These are phyloP conservation scores for Trichoderma koningii DNA, from an alignment of 2,329 filamentous ascomycete genomes.

Conservation along the genomic window DNA sequence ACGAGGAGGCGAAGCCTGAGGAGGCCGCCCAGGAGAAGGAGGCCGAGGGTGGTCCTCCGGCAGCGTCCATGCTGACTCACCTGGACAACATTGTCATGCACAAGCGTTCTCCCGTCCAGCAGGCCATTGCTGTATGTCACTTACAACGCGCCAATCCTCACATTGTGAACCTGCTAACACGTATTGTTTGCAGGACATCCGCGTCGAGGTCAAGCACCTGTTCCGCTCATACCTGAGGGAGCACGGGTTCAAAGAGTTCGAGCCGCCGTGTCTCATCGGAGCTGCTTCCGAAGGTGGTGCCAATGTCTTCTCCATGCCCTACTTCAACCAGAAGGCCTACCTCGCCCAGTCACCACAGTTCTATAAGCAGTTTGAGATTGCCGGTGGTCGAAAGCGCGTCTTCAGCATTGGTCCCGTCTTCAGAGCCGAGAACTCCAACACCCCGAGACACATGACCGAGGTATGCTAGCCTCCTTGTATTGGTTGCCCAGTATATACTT, in stretches of 20 bases:
- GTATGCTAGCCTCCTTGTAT: slow-evolving; percentile 35
- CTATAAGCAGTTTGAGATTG: slow-evolving; percentile 86
- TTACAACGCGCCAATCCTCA: slow-evolving; percentile 39
- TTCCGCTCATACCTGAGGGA: slow-evolving; percentile 79
- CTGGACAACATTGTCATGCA: slow-evolving; percentile 93
- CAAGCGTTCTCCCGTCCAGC: slow-evolving; percentile 86
- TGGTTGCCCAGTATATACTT: background rate
- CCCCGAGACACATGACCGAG: slow-evolving; percentile 81
- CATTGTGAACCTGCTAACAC: background rate
- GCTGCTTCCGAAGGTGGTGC: slow-evolving; percentile 90
- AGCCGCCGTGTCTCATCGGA: slow-evolving; percentile 85
- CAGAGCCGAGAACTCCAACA: slow-evolving; percentile 84
- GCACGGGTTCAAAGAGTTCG: slow-evolving; percentile 77
- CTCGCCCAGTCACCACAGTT: slow-evolving; percentile 82
- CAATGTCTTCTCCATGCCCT: slow-evolving; percentile 87
- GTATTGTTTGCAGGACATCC: slow-evolving; percentile 36
- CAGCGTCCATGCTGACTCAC: slow-evolving; percentile 77
- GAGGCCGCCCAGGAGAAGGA: slow-evolving; percentile 45
- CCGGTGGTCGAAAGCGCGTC: slow-evolving; percentile 74
- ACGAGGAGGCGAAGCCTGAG: slow-evolving; percentile 50
- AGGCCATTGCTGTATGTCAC: slow-evolving; percentile 68
- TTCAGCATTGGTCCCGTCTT: slow-evolving; percentile 81
- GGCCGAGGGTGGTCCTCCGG: slow-evolving; percentile 46
- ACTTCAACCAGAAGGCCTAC: slow-evolving; percentile 83
- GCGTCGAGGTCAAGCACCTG: slow-evolving; percentile 63